Evolutionary conservation across 352 stramenopile genomes (phyloP), one percentile per base, ranked within the genome.

Genomic region (Phytopythium boreale): DNA sequence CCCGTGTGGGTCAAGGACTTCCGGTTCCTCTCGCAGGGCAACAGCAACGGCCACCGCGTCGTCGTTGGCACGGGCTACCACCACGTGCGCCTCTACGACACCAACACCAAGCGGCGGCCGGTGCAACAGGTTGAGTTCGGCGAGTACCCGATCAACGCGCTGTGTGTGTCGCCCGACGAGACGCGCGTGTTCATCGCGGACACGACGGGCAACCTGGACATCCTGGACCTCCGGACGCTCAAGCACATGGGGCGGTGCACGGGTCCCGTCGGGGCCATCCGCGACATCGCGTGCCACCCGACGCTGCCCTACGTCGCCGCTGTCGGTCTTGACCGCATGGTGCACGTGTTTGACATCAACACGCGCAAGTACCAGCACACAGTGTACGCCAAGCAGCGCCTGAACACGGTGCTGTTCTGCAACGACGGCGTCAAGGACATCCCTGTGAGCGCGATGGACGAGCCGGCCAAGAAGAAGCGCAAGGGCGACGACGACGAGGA

Each of bases 271-370:
- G 95, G 95, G 12, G 96, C 90, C 4, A 92, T 98, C 43, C 88
- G 92, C 29, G 80, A 95, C 69, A 84, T 98, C 34, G 76, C 80
- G 19, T 88, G 86, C 62, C 94, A 98, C 70, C 87, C 90, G 34
- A 97, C 90, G 47, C 73, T 97, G 36, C 92, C 94, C 27, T 86
- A 94, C 60, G 67, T 98, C 36, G 89, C 90, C 10, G 88, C 88
- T 2, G 96, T 98, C 17, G 93, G 96, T 0, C 74, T 98, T 24
- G 96, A 98, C 80, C 88, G 96, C 39, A 98, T 98, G 75, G 80
- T 98, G 51, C 89, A 97, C 72, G 87, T 97, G 34, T 98, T 97
- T 65, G 85, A 98, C 71, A 70, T 94, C 20, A 88, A 94, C 56
- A 92, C 76, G 47, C 79, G 88, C 64, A 96, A 90, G 61, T 82